Evolutionary conservation across 345 rosid species (phyloP), one percentile per base, ranked within the genome.

Genomic region (Melastoma malabathricum): DNA sequence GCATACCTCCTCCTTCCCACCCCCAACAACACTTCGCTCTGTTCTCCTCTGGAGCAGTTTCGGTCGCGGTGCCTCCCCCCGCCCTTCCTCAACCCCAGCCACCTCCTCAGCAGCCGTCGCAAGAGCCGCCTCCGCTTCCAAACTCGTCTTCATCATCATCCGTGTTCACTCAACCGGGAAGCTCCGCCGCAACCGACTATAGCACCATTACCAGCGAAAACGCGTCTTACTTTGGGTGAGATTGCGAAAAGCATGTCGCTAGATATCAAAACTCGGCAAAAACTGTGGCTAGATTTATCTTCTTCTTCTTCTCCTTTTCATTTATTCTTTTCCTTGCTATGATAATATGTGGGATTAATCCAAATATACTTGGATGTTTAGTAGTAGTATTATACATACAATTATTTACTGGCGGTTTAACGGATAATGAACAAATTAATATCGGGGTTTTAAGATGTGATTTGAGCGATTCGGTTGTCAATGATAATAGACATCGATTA

Each of bases 211-310:
- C 84, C 18, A 79, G 69, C 64, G 86, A 81, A 52, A 76, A 86
- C 68, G 73, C 73, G 60, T 64, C 95, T 15, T 86, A 77, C 59
- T 89, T 86, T 59, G 78, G 90, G 51, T 85, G 72, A 67, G 10
- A 34, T 52, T 31, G 18, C 6, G 17, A 48, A 38, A 48, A 18
- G 9, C n/a, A n/a, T n/a, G n/a, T n/a, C n/a, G 25, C 25, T 22
- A 31, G 10, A 14, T 58, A 14, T 15, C 15, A 18, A 55, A 65
- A 55, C 2, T 34, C 41, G 41, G 25, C 25, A 34, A 34, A 34
- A 34, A 34, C 12, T 8, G 12, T 34, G 41, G 41, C 41, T 34
- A 34, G 41, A 34, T 34, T 34, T 7, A 34, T 7, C 2, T 34
- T 31, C 1, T 34, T n/a, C n/a, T n/a, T n/a, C n/a, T n/a, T n/a